Conservation (phyloP, 257 asterid genomes). For the Solanum piurae region DNA sequence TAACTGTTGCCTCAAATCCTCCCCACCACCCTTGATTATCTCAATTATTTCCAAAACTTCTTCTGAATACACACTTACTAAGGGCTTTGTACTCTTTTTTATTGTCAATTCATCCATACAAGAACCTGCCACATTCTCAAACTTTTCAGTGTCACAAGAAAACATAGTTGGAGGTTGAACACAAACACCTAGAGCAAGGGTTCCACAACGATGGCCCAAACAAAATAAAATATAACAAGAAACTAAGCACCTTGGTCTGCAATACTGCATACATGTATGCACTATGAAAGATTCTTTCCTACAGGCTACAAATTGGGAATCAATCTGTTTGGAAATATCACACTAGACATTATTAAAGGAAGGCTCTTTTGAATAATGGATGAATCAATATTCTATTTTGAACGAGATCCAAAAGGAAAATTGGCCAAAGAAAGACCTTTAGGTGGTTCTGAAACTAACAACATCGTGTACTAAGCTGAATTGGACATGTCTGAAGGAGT, state of each 20-base stretch:
- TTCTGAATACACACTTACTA: not conserved
- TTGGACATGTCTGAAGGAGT: not conserved
- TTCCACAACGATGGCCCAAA: not conserved
- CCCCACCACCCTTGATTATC: slow-evolving; percentile 25
- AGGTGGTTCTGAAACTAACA: not conserved
- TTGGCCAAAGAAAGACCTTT: not conserved
- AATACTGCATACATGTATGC: not conserved
- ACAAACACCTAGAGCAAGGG: not conserved
- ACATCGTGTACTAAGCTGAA: not conserved
- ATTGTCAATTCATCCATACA: not conserved
- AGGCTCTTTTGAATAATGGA: not conserved
- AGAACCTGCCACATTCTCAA: slow-evolving; percentile 2
- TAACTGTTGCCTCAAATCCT: slow-evolving; percentile 42
- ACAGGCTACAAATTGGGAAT: not conserved
- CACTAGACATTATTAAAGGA: not conserved
- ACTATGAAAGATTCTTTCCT: not conserved
- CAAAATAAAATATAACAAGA: not conserved
- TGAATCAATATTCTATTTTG: not conserved
- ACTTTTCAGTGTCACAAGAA: not conserved
- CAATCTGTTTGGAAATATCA: not conserved
- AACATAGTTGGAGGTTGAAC: not conserved
- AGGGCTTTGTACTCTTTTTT: not conserved
- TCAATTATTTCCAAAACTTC: slow-evolving; percentile 19
- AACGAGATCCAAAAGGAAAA: not conserved
- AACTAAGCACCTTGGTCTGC: not conserved